A percentile compares a stretch with the other conserved stretches of the same genome.
Conservation (phyloP, 2,329 filamentous ascomycete species). For the Trichoderma sp. region DNA sequence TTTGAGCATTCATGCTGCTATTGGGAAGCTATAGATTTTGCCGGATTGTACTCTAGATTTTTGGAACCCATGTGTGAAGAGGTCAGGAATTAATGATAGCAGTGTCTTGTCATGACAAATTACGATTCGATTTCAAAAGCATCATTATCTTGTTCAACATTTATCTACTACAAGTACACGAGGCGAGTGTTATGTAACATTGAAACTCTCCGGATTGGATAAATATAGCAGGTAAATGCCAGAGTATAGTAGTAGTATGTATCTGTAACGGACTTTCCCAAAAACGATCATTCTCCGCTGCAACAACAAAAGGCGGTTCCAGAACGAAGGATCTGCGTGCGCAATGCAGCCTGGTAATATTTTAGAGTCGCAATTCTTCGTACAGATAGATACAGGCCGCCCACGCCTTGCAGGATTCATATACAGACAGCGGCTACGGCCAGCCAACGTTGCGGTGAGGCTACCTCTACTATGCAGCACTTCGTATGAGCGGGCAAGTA, state of each 20-base stretch:
- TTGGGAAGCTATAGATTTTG: constrained; percentile 17
- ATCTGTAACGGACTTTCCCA: constrained; percentile 3
- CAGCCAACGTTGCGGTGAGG: neutral
- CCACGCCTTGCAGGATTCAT: neutral
- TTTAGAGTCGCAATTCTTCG: constrained; percentile 3
- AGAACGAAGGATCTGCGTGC: constrained; percentile 18
- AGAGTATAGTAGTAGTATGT: too few species aligned
- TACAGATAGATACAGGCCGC: neutral
- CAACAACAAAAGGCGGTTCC: neutral
- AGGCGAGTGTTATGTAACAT: neutral
- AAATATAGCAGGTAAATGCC: neutral
- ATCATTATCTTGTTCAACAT: neutral
- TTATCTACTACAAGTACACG: neutral
- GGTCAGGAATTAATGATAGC: constrained; percentile 10
- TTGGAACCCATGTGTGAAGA: constrained; percentile 3
- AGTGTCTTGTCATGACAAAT: constrained; percentile 1
- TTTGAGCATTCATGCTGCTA: constrained; percentile 13
- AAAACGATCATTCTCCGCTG: neutral
- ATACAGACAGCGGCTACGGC: neutral
- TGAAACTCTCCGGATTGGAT: neutral
- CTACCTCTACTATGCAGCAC: neutral
- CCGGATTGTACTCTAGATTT: constrained; percentile 18
- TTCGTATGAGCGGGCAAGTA: neutral
- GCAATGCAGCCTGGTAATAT: neutral
- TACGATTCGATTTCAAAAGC: neutral